phyloP scores from a whole-genome alignment of 2,329 filamentous ascomycete genomes.

The Beauveria caledonica region DNA sequence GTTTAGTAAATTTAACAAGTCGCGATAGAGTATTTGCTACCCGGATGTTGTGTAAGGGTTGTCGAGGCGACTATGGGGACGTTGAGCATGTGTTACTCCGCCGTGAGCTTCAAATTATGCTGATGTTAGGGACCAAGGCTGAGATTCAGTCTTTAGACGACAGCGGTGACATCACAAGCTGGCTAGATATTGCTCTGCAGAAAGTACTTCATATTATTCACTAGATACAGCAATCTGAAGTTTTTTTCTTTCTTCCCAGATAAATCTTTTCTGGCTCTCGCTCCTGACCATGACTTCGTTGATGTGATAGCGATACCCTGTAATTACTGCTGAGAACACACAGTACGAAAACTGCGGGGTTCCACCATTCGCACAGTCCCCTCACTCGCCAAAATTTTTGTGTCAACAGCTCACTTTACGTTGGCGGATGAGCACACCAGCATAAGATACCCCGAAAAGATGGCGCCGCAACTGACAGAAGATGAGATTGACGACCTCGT shows the following conservation, averaged over 20 bases:
- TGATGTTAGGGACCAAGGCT: constrained; percentile 65
- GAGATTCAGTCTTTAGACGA: constrained; percentile 67
- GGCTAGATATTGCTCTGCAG: constrained; percentile 39
- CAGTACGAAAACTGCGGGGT: constrained; percentile 30
- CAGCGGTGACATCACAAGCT: constrained; percentile 38
- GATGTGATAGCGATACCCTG: constrained; percentile 16
- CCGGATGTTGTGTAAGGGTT: constrained; percentile 40
- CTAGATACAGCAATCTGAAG: neutral
- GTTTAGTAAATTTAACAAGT: constrained; percentile 31
- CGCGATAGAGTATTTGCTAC: constrained; percentile 52
- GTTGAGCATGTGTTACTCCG: constrained; percentile 31
- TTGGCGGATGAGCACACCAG: neutral
- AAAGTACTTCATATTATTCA: neutral
- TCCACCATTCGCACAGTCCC: constrained; percentile 27
- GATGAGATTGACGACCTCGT: constrained; percentile 89
- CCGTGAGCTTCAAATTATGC: constrained; percentile 61
- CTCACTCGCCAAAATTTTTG: constrained; percentile 28
- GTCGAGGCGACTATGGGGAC: constrained; percentile 19
- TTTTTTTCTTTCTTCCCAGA: neutral
- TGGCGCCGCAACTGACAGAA: constrained; percentile 52
- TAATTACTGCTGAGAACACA: constrained; percentile 15
- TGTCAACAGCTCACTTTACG: neutral
- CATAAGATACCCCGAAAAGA: constrained; percentile 18
- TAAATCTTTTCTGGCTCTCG: neutral
- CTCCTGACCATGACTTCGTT: neutral